Conservation (phyloP, 306 rosid species). For the Vigna reflexopilosa region DNA sequence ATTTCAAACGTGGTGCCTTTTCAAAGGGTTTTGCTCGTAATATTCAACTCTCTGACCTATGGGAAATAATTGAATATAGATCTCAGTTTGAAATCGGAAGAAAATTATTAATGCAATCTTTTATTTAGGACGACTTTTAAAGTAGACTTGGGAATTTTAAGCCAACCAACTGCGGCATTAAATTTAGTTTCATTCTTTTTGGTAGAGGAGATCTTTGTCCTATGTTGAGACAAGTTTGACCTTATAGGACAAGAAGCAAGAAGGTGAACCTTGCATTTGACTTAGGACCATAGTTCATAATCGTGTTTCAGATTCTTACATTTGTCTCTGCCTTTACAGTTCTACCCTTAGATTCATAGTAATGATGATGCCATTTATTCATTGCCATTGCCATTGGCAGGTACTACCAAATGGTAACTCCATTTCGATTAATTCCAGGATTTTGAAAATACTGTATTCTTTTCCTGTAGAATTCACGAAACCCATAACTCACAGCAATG, state of each 20-base stretch:
- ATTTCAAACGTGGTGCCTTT: not conserved
- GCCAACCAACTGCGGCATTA: conserved; percentile 2
- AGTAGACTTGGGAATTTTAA: not conserved
- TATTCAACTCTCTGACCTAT: conserved; percentile 28
- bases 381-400: not conserved
- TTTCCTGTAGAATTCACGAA: not conserved
- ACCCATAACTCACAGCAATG: not conserved
- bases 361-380: not conserved
- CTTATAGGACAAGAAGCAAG: not conserved
- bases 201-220: not conserved
- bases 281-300: not conserved
- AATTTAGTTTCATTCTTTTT: not conserved
- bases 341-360: too few species aligned
- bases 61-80: not conserved
- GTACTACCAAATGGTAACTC: conserved; percentile 34
- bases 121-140: not conserved
- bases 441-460: conserved; percentile 32
- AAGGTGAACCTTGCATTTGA: not conserved
- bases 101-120: not conserved
- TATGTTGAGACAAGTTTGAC: not conserved
- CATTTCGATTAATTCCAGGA: conserved; percentile 46
- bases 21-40: conserved; percentile 13
- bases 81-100: not conserved
- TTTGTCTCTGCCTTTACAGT: too few species aligned
- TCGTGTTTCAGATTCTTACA: not conserved